Percentiles rank a stretch among this genome's conserved stretches.
Conservation (phyloP, 768 basidiomycete genomes). For the Psilocybe tampanensis region DNA sequence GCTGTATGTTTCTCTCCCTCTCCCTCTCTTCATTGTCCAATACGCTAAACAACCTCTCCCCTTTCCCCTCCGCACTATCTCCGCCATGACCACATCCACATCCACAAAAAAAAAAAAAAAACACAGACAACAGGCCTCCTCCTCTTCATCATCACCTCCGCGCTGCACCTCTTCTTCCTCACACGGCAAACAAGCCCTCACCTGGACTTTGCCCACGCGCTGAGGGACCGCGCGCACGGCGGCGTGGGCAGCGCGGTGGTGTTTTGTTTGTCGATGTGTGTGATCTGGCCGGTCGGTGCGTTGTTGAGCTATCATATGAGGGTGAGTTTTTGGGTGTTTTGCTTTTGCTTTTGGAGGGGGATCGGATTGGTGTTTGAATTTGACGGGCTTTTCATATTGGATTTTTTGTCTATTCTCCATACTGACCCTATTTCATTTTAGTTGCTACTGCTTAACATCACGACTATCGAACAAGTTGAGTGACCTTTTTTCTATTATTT, state of each 20-base stretch:
- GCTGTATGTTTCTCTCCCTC: constrained; percentile 53
- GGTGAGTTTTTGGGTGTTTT: constrained; percentile 60
- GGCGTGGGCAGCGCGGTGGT: constrained; percentile 82
- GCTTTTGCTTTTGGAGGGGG: too few relatives aligned
- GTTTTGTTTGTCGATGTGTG: constrained; percentile 68
- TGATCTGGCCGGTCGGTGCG: constrained; percentile 84
- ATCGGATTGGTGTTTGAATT: too few relatives aligned
- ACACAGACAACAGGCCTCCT: constrained; percentile 71
- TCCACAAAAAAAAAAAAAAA: too few relatives aligned
- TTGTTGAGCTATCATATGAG: constrained; percentile 84
- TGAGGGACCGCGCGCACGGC: constrained; percentile 23
- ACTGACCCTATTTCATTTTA: constrained; percentile 24
- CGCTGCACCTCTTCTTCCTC: constrained; percentile 76
- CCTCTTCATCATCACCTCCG: constrained; percentile 81
- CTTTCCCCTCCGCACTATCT: too few relatives aligned
- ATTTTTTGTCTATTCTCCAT: too few relatives aligned
- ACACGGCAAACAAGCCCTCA: constrained; percentile 40
- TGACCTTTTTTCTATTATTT: constrained; percentile 1
- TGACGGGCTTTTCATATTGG: too few relatives aligned
- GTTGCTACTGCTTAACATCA: constrained; percentile 84
- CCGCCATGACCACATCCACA: too few relatives aligned
- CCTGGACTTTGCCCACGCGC: constrained; percentile 44
- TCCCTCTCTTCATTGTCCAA: not conserved
- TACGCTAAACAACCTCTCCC: not conserved
- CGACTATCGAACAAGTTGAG: constrained; percentile 93